Evolutionary conservation across 352 stramenopile species (phyloP).

Genomic region (Pythium grandisporangium): DNA sequence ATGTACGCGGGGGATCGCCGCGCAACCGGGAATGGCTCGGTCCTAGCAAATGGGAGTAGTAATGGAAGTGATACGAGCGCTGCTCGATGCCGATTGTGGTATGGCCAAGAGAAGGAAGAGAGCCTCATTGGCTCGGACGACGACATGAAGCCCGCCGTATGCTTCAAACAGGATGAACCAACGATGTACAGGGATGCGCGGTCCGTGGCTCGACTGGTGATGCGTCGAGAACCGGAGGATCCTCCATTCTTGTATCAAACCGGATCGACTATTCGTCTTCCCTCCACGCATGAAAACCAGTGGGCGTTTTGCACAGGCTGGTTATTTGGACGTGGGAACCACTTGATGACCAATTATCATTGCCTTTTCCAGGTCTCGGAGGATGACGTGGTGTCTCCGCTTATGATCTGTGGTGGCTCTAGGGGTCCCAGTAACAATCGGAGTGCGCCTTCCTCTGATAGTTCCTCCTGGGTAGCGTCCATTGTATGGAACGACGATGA

Average conservation of each 20-base stretch:
- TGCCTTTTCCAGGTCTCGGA: no score
- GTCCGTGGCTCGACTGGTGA: conserved; percentile 44
- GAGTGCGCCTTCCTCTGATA: no score
- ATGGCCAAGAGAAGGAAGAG: conserved; percentile 11
- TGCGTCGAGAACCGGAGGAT: conserved; percentile 14
- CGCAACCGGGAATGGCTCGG: no score
- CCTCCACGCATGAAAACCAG: not conserved
- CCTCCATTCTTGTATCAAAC: not conserved
- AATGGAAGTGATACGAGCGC: no score
- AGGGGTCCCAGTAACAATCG: no score
- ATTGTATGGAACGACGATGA: no score
- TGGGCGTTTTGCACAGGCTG: conserved; percentile 51
- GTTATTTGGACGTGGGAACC: conserved; percentile 42
- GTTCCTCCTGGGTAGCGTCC: no score
- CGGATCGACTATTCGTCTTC: not conserved
- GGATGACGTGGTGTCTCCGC: no score
- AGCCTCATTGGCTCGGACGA: conserved; percentile 32
- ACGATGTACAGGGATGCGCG: conserved; percentile 46
- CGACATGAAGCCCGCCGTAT: conserved; percentile 48
- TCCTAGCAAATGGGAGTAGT: no score
- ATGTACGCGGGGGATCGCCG: no score
- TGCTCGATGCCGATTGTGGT: not conserved
- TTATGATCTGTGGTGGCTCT: no score
- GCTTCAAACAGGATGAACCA: conserved; percentile 36
- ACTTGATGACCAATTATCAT: conserved; percentile 65